Percentiles rank a stretch among this genome's conserved stretches.
Conservation (phyloP, 345 rosid genomes). For the Linum trigynum region DNA sequence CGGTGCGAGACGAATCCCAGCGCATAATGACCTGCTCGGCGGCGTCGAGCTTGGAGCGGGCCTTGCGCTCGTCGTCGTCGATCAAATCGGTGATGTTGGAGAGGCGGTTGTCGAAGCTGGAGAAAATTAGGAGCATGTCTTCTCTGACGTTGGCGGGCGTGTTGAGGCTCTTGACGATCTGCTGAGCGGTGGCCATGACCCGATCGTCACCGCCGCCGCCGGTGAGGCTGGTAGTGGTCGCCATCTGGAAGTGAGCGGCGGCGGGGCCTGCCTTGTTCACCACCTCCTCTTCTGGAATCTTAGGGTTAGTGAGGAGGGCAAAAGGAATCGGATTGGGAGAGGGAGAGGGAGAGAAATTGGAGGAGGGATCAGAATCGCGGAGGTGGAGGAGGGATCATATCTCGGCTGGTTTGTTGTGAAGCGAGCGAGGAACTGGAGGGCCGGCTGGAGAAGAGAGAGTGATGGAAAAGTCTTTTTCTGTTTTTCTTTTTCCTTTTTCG, state of each 20-base stretch:
- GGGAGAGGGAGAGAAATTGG: no score
- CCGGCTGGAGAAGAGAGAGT: no score
- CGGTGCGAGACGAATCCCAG: constrained; percentile 38
- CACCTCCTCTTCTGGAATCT: no score
- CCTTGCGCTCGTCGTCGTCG: constrained; percentile 24
- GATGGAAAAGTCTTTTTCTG: no score
- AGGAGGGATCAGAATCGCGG: no score
- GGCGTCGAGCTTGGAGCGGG: constrained; percentile 37
- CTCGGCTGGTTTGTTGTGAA: no score
- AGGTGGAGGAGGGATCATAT: no score
- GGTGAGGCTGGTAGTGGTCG: constrained; percentile 19
- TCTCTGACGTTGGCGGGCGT: constrained; percentile 83
- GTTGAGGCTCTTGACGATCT: constrained; percentile 92
- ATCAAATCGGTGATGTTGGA: constrained; percentile 75
- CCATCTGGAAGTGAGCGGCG: background rate
- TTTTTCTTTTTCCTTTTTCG: no score
- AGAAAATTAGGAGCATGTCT: constrained; percentile 88
- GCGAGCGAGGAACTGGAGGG: no score
- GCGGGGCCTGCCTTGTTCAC: background rate
- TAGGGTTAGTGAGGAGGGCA: background rate
- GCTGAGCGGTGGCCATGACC: constrained; percentile 92
- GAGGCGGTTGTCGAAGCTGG: constrained; percentile 87
- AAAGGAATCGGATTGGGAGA: no score
- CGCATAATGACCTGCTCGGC: constrained; percentile 65
- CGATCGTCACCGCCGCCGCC: constrained; percentile 62